These are phyloP conservation scores for Geotrichum candidum DNA, from an alignment of 1,139 yeast species.

Conservation along the genomic window DNA sequence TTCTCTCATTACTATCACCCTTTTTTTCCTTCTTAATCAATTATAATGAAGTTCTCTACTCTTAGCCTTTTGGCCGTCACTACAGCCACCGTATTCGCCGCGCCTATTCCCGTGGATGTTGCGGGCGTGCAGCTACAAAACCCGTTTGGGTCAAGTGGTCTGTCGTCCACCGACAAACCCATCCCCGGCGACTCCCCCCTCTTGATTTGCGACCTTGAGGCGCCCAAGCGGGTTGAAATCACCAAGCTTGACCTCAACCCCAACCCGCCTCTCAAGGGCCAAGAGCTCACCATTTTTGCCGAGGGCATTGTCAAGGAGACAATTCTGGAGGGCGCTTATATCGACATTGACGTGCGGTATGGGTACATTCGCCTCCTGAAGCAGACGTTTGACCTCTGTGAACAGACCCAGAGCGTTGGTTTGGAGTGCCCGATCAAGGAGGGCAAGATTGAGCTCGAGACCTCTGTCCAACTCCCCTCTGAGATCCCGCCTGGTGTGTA, in stretches of 20 bases:
- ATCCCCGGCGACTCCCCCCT: constrained; percentile 91
- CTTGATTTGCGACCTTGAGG: constrained; percentile 60
- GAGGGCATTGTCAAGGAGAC: constrained; percentile 52
- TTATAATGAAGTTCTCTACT: constrained; percentile 9
- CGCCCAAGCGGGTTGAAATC: constrained; percentile 58
- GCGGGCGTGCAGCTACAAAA: constrained; percentile 15
- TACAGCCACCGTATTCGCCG: constrained; percentile 1
- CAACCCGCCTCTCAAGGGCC: constrained; percentile 82
- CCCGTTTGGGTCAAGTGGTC: constrained; percentile 16
- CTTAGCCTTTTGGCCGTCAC: constrained; percentile 10
- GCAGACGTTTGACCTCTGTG: constrained; percentile 87
- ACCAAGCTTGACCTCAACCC: constrained; percentile 60
- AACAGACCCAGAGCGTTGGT: constrained; percentile 66
- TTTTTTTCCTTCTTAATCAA: not conserved
- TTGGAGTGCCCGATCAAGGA: constrained; percentile 64
- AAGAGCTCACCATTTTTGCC: constrained; percentile 71
- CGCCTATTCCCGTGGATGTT: constrained; percentile 5
- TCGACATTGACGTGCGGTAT: constrained; percentile 85
- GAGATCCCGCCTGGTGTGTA: constrained; percentile 96
- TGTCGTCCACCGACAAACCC: constrained; percentile 21
- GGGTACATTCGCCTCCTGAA: constrained; percentile 84
- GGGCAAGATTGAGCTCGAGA: constrained; percentile 61
- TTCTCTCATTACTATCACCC: not conserved
- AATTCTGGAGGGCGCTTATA: constrained; percentile 80
- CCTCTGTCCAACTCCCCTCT: constrained; percentile 76